Evolutionary conservation across 1,139 yeast genomes (phyloP).

Genomic region (Ashbya aceris): DNA sequence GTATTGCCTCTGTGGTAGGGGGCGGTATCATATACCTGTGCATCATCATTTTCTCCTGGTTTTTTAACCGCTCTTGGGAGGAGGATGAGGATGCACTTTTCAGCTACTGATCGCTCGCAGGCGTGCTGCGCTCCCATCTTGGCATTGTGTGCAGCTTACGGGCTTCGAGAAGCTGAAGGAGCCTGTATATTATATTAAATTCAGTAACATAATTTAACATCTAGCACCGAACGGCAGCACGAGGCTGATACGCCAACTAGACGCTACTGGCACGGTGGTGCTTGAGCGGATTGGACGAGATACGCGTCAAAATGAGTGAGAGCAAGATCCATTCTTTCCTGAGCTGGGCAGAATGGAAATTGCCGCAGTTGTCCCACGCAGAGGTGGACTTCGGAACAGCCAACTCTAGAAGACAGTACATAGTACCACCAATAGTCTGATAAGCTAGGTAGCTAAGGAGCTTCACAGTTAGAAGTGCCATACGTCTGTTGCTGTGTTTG

Average conservation of each 20-base stretch:
- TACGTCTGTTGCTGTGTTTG: not conserved
- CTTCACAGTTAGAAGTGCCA: constrained; percentile 1
- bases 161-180: too few relatives aligned
- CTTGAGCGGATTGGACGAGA: not conserved
- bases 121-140: too few relatives aligned
- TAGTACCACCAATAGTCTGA: constrained; percentile 3
- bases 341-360: constrained; percentile 3
- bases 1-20: constrained; percentile 58
- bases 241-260: too few relatives aligned
- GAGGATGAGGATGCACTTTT: constrained; percentile 27
- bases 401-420: constrained; percentile 2
- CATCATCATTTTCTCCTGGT: constrained; percentile 60
- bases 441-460: constrained; percentile 1
- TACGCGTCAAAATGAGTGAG: constrained; percentile 1
- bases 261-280: too few relatives aligned
- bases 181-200: too few relatives aligned
- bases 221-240: too few relatives aligned
- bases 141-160: too few relatives aligned
- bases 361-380: constrained; percentile 4
- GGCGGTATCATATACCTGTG: constrained; percentile 66
- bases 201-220: too few relatives aligned
- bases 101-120: constrained; percentile 12
- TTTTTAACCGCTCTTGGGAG: constrained; percentile 37
- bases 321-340: constrained; percentile 3
- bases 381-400: constrained; percentile 1